These are phyloP conservation scores for Aureobasidium zeae DNA, from an alignment of 2,329 filamentous ascomycete genomes.

Conservation along the genomic window DNA sequence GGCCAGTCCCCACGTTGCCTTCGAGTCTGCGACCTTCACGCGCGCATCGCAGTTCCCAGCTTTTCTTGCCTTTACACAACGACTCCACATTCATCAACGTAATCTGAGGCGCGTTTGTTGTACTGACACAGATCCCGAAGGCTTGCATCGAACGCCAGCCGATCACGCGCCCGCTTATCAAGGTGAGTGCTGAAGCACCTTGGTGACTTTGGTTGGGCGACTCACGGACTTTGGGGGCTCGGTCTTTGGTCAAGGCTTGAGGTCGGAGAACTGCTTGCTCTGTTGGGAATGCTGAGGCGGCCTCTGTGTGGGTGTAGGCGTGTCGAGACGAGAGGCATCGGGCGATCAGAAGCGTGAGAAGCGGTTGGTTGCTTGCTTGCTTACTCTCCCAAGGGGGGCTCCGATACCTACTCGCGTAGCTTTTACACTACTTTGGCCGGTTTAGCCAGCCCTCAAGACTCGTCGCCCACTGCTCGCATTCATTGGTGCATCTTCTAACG, in stretches of 20 bases:
- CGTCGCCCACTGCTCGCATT: slow-evolving; percentile 6
- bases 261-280: background rate
- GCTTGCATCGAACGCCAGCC: slow-evolving; percentile 6
- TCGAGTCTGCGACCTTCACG: slow-evolving; percentile 5
- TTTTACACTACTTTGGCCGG: slow-evolving; percentile 15
- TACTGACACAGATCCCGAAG: background rate
- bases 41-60: slow-evolving; percentile 12
- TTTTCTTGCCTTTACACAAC: slow-evolving; percentile 6
- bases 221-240: slow-evolving; percentile 9
- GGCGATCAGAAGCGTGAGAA: slow-evolving; percentile 7
- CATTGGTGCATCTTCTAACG: slow-evolving; percentile 16
- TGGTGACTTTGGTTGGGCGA: slow-evolving; percentile 8
- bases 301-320: slow-evolving; percentile 1
- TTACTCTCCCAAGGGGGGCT: background rate
- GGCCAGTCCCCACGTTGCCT: slow-evolving; percentile 5
- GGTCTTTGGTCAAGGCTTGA: slow-evolving; percentile 9
- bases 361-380: background rate
- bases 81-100: slow-evolving; percentile 12
- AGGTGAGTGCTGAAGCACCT: slow-evolving; percentile 14
- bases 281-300: slow-evolving; percentile 5
- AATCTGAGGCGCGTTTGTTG: no score
- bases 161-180: slow-evolving; percentile 12
- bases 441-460: slow-evolving; percentile 15
- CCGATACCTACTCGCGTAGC: slow-evolving; percentile 14
- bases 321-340: slow-evolving; percentile 11